Percentiles rank a stretch among this genome's conserved stretches.
phyloP scores from a whole-genome alignment of 192 early-diverging fungal genomes.

The Coemansia guatemalensis region DNA sequence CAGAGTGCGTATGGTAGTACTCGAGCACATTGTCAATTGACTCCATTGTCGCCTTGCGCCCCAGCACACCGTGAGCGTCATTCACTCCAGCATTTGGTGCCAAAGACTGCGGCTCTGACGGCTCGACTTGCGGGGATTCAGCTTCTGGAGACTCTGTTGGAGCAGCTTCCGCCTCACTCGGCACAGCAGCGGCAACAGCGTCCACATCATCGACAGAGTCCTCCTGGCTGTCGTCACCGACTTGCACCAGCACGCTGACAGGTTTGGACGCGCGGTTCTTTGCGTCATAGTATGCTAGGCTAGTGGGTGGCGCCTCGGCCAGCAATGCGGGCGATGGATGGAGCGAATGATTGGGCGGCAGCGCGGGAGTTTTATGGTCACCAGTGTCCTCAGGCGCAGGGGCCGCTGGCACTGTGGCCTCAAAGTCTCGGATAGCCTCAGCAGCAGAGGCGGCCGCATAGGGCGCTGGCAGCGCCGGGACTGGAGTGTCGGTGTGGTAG shows the following conservation, averaged over 20 bases:
- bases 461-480: constrained; percentile 27
- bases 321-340: not conserved
- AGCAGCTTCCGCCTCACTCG: not conserved
- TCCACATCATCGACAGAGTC: constrained; percentile 9
- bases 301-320: not conserved
- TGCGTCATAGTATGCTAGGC: constrained; percentile 3
- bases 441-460: constrained; percentile 8
- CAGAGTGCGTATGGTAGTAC: constrained; percentile 41
- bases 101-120: not conserved
- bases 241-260: constrained; percentile 40
- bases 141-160: not conserved
- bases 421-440: constrained; percentile 11
- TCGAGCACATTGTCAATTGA: constrained; percentile 51
- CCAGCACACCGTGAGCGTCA: not conserved
- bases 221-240: constrained; percentile 35
- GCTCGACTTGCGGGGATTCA: not conserved
- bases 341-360: not conserved
- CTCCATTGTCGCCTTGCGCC: constrained; percentile 43
- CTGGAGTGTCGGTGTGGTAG: constrained; percentile 20
- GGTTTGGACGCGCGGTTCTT: constrained; percentile 23
- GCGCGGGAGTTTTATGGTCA: not conserved
- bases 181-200: not conserved
- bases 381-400: not conserved
- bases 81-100: not conserved
- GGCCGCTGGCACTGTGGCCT: constrained; percentile 7